Evolutionary conservation across 192 early-diverging fungal genomes (phyloP).

Genomic region (Piromyces sp.): DNA sequence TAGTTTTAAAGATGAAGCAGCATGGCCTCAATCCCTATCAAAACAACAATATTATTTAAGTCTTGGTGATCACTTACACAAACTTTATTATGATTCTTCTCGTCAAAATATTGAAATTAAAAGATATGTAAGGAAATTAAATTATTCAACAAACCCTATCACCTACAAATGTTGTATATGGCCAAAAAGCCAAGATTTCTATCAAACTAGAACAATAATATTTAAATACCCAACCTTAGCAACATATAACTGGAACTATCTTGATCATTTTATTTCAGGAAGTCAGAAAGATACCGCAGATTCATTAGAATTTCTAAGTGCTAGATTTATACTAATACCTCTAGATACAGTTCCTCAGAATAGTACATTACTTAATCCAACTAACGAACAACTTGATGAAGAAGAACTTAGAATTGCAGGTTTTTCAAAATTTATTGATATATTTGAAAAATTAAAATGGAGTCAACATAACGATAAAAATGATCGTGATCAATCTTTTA

Average conservation of each 20-base stretch:
- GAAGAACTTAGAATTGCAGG: conserved; percentile 74
- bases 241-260: conserved; percentile 82
- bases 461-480: conserved; percentile 18
- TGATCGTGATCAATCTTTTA: conserved; percentile 2
- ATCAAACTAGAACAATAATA: conserved; percentile 26
- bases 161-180: conserved; percentile 68
- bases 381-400: conserved; percentile 52
- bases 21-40: neutral
- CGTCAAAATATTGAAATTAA: conserved; percentile 70
- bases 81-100: conserved; percentile 47
- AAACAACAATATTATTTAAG: conserved; percentile 46
- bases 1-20: neutral
- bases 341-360: conserved; percentile 39
- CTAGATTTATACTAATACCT: conserved; percentile 80
- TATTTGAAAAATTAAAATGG: conserved; percentile 48
- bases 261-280: conserved; percentile 80
- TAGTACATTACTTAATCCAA: conserved; percentile 15
- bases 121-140: conserved; percentile 54
- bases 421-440: conserved; percentile 73
- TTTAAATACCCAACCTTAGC: conserved; percentile 62
- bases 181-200: conserved; percentile 52
- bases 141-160: conserved; percentile 35
- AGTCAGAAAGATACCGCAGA: conserved; percentile 65
- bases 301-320: conserved; percentile 65
- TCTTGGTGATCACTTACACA: conserved; percentile 81